Conservation (phyloP, 2,329 filamentous ascomycete genomes). For the Talaromyces islandicus region DNA sequence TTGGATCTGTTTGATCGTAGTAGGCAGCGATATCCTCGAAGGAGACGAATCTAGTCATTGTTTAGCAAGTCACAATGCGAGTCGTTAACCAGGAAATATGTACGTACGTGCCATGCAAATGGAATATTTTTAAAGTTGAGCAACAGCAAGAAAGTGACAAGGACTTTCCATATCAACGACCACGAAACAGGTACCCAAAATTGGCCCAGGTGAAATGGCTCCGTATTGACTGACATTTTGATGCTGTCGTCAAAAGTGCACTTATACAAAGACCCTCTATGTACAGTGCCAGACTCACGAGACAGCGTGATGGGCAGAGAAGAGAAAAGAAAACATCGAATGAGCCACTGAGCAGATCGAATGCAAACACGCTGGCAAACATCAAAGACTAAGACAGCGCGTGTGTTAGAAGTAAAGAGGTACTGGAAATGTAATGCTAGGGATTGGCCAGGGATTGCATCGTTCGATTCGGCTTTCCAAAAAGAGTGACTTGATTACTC, state of each 20-base stretch:
- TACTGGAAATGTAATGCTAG: background rate
- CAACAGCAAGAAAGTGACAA: slow-evolving; percentile 7
- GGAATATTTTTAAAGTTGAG: slow-evolving; percentile 13
- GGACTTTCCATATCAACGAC: slow-evolving; percentile 10
- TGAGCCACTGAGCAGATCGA: background rate
- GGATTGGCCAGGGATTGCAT: background rate
- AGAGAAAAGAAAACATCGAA: background rate
- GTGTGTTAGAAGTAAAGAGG: background rate
- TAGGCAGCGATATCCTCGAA: slow-evolving; percentile 12
- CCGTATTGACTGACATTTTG: slow-evolving; percentile 5
- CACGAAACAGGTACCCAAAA: slow-evolving; percentile 7
- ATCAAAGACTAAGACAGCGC: background rate
- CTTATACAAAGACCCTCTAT: background rate
- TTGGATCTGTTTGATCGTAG: slow-evolving; percentile 11
- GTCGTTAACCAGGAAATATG: background rate
- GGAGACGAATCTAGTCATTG: slow-evolving; percentile 9
- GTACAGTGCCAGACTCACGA: background rate
- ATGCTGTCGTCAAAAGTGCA: background rate
- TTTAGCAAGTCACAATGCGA: background rate
- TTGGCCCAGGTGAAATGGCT: slow-evolving; percentile 8
- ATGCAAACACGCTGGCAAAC: background rate
- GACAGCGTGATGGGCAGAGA: background rate
- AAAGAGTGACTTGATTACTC: background rate
- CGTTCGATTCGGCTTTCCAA: background rate
- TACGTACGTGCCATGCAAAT: slow-evolving; percentile 14